Conservation (phyloP, 306 rosid species). For the Begonia loranthoides region DNA sequence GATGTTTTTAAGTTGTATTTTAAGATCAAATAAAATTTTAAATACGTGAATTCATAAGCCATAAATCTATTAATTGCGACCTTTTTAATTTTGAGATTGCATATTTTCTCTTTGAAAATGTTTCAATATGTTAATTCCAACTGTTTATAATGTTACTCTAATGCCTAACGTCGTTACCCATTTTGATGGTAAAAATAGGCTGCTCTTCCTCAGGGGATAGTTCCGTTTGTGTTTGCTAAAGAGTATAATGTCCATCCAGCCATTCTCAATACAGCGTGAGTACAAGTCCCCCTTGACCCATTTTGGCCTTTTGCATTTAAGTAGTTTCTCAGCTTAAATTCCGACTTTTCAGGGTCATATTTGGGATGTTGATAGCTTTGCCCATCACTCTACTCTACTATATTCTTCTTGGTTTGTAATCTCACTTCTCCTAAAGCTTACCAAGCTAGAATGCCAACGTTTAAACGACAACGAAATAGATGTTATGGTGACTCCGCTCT, state of each 20-base stretch:
- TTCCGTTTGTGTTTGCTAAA: constrained; percentile 94
- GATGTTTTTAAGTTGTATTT: too few species aligned
- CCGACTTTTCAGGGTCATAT: constrained; percentile 6
- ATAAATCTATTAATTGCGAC: too few species aligned
- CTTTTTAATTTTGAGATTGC: too few species aligned
- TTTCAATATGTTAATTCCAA: neutral
- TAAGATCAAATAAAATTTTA: too few species aligned
- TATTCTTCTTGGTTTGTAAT: neutral
- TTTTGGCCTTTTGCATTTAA: neutral
- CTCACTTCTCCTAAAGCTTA: too few species aligned
- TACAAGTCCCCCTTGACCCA: neutral
- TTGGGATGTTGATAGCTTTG: constrained; percentile 9
- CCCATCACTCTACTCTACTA: constrained; percentile 5
- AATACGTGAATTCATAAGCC: too few species aligned
- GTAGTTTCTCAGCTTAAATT: neutral
- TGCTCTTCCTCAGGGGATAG: constrained; percentile 97
- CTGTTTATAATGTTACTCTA: neutral
- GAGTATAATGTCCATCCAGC: constrained; percentile 96
- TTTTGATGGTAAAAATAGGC: constrained; percentile 32
- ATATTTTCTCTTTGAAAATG: too few species aligned
- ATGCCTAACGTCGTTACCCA: too few species aligned
- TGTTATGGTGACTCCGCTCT: too few species aligned
- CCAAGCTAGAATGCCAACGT: too few species aligned
- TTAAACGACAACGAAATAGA: too few species aligned
- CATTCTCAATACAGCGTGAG: constrained; percentile 88